Evolutionary conservation across 305 asterid species (phyloP).

Genomic region (Petunia hybrid): DNA sequence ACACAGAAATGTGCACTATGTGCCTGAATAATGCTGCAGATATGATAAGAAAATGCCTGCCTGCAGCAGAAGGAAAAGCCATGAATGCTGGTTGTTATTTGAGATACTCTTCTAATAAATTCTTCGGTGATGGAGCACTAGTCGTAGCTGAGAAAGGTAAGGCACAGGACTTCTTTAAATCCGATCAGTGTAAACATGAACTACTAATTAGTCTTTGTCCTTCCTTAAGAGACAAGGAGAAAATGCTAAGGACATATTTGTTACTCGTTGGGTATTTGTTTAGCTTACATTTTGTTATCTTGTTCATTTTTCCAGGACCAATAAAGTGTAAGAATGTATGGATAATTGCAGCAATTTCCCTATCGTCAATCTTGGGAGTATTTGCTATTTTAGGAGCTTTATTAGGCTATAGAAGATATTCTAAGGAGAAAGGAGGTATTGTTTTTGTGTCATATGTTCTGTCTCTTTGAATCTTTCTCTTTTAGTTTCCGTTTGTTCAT

Average conservation of each 20-base stretch:
- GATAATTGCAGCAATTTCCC: conserved; percentile 10
- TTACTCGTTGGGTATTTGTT: not conserved
- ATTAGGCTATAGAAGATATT: conserved; percentile 31
- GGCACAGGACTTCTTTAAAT: not conserved
- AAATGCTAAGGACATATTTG: not conserved
- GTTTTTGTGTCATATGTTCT: not conserved
- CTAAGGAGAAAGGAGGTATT: conserved; percentile 24
- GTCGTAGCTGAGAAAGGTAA: conserved; percentile 24
- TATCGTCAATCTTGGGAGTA: conserved; percentile 28
- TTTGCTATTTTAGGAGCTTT: conserved; percentile 31
- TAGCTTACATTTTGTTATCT: not conserved
- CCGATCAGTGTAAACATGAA: not conserved
- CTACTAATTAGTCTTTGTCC: not conserved
- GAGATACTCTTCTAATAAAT: conserved; percentile 38
- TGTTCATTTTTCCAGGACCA: conserved; percentile 22
- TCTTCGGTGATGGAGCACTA: conserved; percentile 32
- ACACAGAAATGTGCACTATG: not conserved
- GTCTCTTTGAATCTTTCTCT: not conserved
- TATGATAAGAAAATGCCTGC: conserved; percentile 32
- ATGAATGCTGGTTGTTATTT: conserved; percentile 39
- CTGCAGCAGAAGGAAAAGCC: conserved; percentile 34
- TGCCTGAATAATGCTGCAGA: conserved; percentile 34
- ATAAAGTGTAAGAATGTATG: not conserved
- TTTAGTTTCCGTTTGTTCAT: not conserved
- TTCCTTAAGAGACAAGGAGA: not conserved